A percentile compares a stretch with the other conserved stretches of the same genome.
Conservation (phyloP, 176 grass and related monocot species). For the Tillandsia leiboldiana region DNA sequence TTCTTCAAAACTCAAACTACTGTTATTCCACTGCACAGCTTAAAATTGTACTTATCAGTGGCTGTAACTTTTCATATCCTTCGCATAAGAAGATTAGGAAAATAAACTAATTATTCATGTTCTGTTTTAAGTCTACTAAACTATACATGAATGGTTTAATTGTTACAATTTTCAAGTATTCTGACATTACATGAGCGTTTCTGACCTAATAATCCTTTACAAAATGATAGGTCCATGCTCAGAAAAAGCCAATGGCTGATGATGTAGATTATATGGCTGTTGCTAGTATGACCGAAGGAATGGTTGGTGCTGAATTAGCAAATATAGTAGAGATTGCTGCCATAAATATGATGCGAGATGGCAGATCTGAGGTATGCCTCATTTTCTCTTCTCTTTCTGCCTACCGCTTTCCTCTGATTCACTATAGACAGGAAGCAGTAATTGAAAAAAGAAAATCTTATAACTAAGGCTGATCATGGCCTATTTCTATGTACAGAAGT, state of each 20-base stretch:
- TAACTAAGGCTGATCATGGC: too few species aligned
- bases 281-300: slow-evolving; percentile 31
- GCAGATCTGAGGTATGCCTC: slow-evolving; percentile 23
- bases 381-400: background rate
- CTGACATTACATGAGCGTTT: background rate
- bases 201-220: background rate
- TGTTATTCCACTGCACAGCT: background rate
- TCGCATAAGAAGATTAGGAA: too few species aligned
- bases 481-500: too few species aligned
- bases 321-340: slow-evolving; percentile 35
- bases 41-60: too few species aligned
- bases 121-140: too few species aligned
- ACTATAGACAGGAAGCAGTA: background rate
- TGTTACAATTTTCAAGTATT: background rate
- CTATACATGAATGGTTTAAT: too few species aligned
- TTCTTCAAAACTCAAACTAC: background rate
- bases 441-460: background rate
- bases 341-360: slow-evolving; percentile 33
- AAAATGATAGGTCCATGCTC: slow-evolving; percentile 21
- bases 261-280: slow-evolving; percentile 32
- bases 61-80: too few species aligned
- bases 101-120: too few species aligned
- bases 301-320: slow-evolving; percentile 33
- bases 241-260: slow-evolving; percentile 27
- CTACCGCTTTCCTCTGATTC: background rate